Base-by-base conservation (phyloP, 139 green algal species). In the Chlorella ohadii region DNA sequence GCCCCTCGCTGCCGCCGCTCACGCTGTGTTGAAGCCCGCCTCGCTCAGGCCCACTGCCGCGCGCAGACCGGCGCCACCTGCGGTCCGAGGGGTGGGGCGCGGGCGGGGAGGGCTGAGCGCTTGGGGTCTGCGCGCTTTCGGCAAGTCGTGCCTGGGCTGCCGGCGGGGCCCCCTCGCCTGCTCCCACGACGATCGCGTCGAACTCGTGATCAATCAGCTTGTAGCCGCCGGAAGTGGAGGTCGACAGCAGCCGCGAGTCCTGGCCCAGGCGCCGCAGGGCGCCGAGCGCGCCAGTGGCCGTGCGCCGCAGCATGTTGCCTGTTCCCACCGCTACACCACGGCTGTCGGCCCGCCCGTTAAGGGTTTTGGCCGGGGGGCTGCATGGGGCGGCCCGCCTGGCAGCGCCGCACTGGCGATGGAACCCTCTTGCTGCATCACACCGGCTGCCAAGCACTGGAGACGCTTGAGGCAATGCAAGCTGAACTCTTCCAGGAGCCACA, bases 1-100 rank as follows among this genome's bases (percentile, higher is more conserved):
- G 41, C 16, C 36, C 36, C 51, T 23, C 34, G 34, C 23, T 4
- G 1, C 16, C 12, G 9, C 2, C 4, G 90, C 95, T 95, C 80
- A 99, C 92, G 97, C 97, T 83, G 97, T 98, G 64, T 99, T 99
- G 86, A 99, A 96, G 57, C 97, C 97, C 39, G 91, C 84, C 89
- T 99, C 97, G 17, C 92, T 95, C 3, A 99, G 87, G 6, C 97
- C 97, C 38, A 99, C 97, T 1, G 96, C 94, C 16, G 97, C 97
- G 1, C 97, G 90, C 57, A 99, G 91, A 1, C 97, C 97, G 47
- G 97, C 97, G 20, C 94, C 93, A 68, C 79, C 88, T 78, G 88
- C 85, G 7, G 0, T 28, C 47, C 19, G 33, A 28, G 28, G 22
- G 4, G 44, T 19, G 61, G 28, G 4, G 11, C 64, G 72, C 20